Evolutionary conservation across 2,329 filamentous ascomycete genomes (phyloP).

Genomic region (Scytalidium lignicola): DNA sequence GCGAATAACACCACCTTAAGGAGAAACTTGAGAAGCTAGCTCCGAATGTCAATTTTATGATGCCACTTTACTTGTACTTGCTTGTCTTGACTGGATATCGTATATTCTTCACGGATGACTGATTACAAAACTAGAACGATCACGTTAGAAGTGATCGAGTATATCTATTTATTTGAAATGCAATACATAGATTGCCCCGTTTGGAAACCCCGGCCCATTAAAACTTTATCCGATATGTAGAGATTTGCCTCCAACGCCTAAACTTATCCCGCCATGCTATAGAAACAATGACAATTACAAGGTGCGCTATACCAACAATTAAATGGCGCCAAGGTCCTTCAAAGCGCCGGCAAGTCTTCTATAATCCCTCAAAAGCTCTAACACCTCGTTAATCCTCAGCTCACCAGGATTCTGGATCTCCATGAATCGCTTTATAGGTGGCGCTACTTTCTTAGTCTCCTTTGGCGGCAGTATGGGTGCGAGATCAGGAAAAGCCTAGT

Average conservation of each 20-base stretch:
- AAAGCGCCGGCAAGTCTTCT: slow-evolving; percentile 63
- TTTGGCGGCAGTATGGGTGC: slow-evolving; percentile 51
- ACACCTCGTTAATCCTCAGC: slow-evolving; percentile 66
- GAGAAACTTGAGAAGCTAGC: slow-evolving; percentile 54
- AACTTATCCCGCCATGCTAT: neutral
- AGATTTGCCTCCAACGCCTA: neutral
- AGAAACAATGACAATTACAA: too few species aligned
- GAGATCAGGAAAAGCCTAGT: slow-evolving; percentile 56
- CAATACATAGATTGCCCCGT: too few species aligned
- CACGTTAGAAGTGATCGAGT: slow-evolving; percentile 13
- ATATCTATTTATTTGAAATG: too few species aligned
- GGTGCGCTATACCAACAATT: slow-evolving; percentile 13
- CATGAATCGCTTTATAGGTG: slow-evolving; percentile 69
- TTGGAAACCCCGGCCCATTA: too few species aligned
- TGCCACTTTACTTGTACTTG: slow-evolving; percentile 55
- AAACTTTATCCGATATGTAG: neutral
- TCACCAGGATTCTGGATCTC: slow-evolving; percentile 66
- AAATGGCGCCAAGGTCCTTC: slow-evolving; percentile 57
- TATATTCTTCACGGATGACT: too few species aligned
- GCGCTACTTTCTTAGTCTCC: slow-evolving; percentile 50
- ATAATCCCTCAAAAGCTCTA: slow-evolving; percentile 69
- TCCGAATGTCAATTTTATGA: slow-evolving; percentile 61
- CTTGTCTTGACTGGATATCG: too few species aligned
- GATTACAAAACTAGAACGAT: slow-evolving; percentile 14
- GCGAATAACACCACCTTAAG: too few species aligned